Evolutionary conservation across 2,329 filamentous ascomycete species (phyloP).

Genomic region (Alternaria infectoria): DNA sequence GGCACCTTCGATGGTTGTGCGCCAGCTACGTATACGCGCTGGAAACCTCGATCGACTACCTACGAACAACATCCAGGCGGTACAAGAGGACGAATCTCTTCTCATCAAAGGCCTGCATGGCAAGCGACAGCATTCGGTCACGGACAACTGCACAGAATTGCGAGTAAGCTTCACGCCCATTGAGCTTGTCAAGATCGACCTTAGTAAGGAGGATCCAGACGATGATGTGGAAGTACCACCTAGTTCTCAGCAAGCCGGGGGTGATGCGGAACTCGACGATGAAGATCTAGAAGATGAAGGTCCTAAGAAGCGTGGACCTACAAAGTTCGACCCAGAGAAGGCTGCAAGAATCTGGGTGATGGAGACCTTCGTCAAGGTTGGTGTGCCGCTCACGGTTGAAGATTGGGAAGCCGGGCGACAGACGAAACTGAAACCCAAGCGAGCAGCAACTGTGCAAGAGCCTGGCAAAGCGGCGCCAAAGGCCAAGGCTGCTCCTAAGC

Average conservation of each 20-base stretch:
- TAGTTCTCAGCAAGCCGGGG: constrained; percentile 22
- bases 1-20: constrained; percentile 75
- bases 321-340: constrained; percentile 68
- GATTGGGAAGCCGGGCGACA: constrained; percentile 63
- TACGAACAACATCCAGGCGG: constrained; percentile 44
- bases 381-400: constrained; percentile 68
- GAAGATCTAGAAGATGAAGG: constrained; percentile 47
- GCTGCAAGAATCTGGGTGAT: constrained; percentile 73
- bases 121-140: constrained; percentile 72
- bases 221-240: constrained; percentile 60
- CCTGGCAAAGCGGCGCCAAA: constrained; percentile 27
- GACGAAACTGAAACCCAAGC: constrained; percentile 29
- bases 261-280: constrained; percentile 39
- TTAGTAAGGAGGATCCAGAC: constrained; percentile 75
- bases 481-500: constrained; percentile 25
- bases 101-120: constrained; percentile 72
- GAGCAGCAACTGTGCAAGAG: constrained; percentile 28
- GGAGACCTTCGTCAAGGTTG: constrained; percentile 67
- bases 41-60: constrained; percentile 23
- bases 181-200: constrained; percentile 77
- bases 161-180: constrained; percentile 79
- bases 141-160: constrained; percentile 77
- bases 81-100: constrained; percentile 56
- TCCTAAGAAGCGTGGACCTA: constrained; percentile 53
- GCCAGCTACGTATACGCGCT: constrained; percentile 57